Base-by-base conservation (phyloP, 1,284 basidiomycete species). In the Schizophyllum amplum region DNA sequence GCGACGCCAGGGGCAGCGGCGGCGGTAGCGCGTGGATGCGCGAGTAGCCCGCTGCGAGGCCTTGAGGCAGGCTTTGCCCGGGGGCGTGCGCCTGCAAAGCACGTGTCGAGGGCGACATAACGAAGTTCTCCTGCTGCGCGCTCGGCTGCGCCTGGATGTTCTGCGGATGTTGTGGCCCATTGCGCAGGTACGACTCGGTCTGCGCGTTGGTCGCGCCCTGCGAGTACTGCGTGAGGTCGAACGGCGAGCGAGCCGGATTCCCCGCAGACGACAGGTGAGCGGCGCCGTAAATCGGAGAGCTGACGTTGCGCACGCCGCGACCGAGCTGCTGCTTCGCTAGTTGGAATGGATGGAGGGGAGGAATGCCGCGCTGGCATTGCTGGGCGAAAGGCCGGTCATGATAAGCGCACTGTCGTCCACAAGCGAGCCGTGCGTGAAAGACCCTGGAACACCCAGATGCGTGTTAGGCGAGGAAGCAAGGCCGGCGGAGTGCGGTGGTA, bases 1-100 rank as follows among this genome's bases (percentile, higher is more conserved):
- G 67, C 17, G 69, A 65, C 5, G 64, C 71, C 58, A 63, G 68
- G 66, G 56, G 67, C 0, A 68, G 74, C 20, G 71, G 69, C 17
- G 79, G 80, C 0, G 83, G 86, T 22, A 84, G 69, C 0, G 90
- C 84, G 64, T 94, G 91, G 60, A 94, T 86, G 51, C 91, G 78
- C 50, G 89, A 92, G 67, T 91, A 86, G 2, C 92, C 92, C 0
- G 91, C 91, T 0, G 91, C 91, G 23, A 94, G 76, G 42, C 91
- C 91, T 61, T 93, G 90, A 1, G 92, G 91, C n/a, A 93, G 75
- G 70, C 84, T 87, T 69, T 92, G 90, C 0, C 90, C 90, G 0
- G 91, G 90, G 1, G 90, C 90, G 62, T 93, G 91, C 11, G 82
- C 72, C 65, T 90, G 87, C 33, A 90, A 71, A 1, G 87, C 88